phyloP scores from a whole-genome alignment of 768 basidiomycete species.

The Mycena pura region DNA sequence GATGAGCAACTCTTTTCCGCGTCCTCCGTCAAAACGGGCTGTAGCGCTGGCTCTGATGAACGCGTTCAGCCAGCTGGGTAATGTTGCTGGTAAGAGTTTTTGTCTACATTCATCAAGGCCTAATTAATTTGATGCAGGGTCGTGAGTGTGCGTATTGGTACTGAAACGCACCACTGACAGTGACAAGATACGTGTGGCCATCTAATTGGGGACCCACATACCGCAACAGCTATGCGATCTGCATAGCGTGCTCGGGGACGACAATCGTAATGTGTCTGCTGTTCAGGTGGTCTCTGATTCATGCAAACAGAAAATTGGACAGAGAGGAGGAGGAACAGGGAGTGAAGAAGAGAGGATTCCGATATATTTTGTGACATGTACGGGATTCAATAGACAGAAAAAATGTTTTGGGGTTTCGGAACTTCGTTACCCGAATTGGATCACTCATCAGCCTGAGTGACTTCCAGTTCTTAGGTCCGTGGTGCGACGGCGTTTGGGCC shows the following conservation, averaged over 20 bases:
- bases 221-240: slow-evolving; percentile 72
- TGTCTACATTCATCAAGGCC: not conserved
- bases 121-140: slow-evolving; percentile 42
- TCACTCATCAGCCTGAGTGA: too few relatives aligned
- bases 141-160: slow-evolving; percentile 52
- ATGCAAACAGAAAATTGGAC: slow-evolving; percentile 47
- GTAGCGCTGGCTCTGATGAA: slow-evolving; percentile 75
- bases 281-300: slow-evolving; percentile 50
- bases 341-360: slow-evolving; percentile 49
- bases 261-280: slow-evolving; percentile 60
- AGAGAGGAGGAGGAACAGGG: slow-evolving; percentile 48
- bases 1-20: slow-evolving; percentile 64
- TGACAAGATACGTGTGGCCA: slow-evolving; percentile 69
- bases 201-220: slow-evolving; percentile 72
- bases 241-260: slow-evolving; percentile 62
- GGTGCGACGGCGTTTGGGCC: not conserved
- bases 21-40: slow-evolving; percentile 82
- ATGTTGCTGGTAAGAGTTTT: slow-evolving; percentile 58
- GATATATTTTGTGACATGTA: slow-evolving; percentile 53
- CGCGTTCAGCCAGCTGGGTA: slow-evolving; percentile 81
- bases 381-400: not conserved
- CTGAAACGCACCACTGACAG: slow-evolving; percentile 15
- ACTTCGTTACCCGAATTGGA: slow-evolving; percentile 18
- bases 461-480: too few relatives aligned
- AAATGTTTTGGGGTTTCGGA: too few relatives aligned